phyloP scores from a whole-genome alignment of 306 rosid species.

The Prunus mira region DNA sequence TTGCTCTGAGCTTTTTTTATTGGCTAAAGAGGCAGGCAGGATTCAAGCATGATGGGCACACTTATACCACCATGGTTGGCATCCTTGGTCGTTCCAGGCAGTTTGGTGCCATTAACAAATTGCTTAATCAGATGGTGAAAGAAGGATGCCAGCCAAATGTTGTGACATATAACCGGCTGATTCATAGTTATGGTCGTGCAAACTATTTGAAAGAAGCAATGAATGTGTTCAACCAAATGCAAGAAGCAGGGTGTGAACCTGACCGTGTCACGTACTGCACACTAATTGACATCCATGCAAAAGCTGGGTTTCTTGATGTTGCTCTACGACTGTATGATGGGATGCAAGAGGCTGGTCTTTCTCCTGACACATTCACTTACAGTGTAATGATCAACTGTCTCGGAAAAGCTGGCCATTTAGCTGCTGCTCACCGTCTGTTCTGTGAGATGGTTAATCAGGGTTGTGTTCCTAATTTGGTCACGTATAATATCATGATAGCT shows the following conservation, averaged over 20 bases:
- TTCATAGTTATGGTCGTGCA: conserved; percentile 92
- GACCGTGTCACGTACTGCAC: conserved; percentile 97
- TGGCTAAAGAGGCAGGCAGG: conserved; percentile 75
- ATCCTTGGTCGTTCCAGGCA: conserved; percentile 87
- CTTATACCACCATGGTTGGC: conserved; percentile 96
- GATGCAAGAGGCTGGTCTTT: conserved; percentile 87
- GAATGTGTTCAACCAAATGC: conserved; percentile 77
- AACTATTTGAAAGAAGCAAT: conserved; percentile 84
- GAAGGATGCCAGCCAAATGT: conserved; percentile 93
- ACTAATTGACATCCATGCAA: conserved; percentile 93
- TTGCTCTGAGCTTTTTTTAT: conserved; percentile 71
- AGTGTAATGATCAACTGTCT: conserved; percentile 95
- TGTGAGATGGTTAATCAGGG: conserved; percentile 82
- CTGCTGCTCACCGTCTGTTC: conserved; percentile 74
- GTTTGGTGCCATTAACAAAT: conserved; percentile 62
- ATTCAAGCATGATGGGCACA: conserved; percentile 84
- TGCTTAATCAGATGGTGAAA: conserved; percentile 75
- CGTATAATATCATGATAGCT: conserved; percentile 92
- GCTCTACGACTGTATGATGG: conserved; percentile 78
- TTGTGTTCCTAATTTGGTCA: conserved; percentile 86
- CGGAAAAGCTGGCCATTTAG: conserved; percentile 88
- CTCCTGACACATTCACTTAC: conserved; percentile 93
- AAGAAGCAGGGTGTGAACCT: conserved; percentile 66
- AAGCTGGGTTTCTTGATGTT: conserved; percentile 81
- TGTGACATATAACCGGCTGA: conserved; percentile 86